Conservation (phyloP, 768 basidiomycete genomes). For the Psilocybe azurescens region DNA sequence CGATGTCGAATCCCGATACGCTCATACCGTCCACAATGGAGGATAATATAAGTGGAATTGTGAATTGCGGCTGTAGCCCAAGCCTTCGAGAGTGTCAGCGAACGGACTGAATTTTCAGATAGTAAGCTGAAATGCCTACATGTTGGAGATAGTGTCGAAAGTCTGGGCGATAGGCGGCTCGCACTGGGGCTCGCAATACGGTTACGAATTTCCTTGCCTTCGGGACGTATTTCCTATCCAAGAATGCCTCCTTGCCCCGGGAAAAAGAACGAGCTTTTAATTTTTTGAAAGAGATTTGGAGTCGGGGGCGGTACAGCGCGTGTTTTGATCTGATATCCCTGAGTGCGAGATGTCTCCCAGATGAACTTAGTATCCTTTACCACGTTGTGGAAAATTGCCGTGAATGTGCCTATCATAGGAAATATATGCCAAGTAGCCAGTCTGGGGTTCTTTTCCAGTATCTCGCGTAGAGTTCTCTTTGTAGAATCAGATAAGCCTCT, state of each 20-base stretch:
- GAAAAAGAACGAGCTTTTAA: not conserved
- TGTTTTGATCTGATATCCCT: not conserved
- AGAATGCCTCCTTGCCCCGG: too few species aligned
- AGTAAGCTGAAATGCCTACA: not conserved
- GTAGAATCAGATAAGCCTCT: not conserved
- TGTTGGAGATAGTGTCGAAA: conserved; percentile 2
- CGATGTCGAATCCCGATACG: conserved; percentile 16
- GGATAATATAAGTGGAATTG: conserved; percentile 9
- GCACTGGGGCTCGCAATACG: not conserved
- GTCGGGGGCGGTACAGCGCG: too few species aligned
- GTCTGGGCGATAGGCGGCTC: not conserved
- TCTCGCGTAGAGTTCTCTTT: not conserved
- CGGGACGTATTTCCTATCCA: too few species aligned
- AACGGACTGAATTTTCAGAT: not conserved
- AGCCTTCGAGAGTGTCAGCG: not conserved
- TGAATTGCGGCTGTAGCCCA: conserved; percentile 1
- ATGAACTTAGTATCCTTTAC: not conserved
- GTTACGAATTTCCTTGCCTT: not conserved
- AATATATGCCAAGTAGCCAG: conserved; percentile 11
- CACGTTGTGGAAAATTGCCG: not conserved
- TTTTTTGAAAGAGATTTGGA: not conserved
- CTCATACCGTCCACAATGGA: conserved; percentile 15
- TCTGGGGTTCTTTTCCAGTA: not conserved
- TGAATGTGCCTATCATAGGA: conserved; percentile 5
- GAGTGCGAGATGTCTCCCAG: not conserved